Percentiles rank a stretch among this genome's conserved stretches.
Evolutionary conservation across 192 early-diverging fungal genomes (phyloP).

Genomic region (Podila clonocystis): DNA sequence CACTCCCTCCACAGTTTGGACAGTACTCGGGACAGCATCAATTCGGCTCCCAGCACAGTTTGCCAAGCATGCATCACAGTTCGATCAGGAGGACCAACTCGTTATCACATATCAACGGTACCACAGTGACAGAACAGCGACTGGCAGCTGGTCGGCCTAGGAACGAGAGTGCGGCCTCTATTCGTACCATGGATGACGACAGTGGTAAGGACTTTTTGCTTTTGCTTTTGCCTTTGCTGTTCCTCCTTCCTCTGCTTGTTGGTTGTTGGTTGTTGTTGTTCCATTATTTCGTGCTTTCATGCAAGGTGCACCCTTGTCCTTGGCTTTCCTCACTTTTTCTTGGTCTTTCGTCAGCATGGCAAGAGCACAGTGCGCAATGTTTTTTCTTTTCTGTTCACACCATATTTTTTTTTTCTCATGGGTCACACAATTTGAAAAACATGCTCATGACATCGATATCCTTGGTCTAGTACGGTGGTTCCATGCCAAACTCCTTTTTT

Average conservation of each 20-base stretch:
- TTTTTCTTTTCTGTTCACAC: too few relatives aligned
- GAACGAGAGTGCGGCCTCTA: slow-evolving; percentile 35
- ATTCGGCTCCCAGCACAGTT: slow-evolving; percentile 13
- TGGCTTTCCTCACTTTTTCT: slow-evolving; percentile 7
- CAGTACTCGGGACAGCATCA: slow-evolving; percentile 11
- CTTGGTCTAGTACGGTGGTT: too few relatives aligned
- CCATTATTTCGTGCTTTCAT: neutral
- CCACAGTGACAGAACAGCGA: slow-evolving; percentile 27
- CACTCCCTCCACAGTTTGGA: slow-evolving; percentile 13
- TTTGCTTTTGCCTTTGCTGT: neutral
- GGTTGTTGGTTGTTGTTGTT: neutral
- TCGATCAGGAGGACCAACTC: slow-evolving; percentile 35
- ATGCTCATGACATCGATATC: too few relatives aligned
- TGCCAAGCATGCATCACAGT: slow-evolving; percentile 19
- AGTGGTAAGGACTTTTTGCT: slow-evolving; percentile 31
- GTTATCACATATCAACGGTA: slow-evolving; percentile 19
- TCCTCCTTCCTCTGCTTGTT: neutral
- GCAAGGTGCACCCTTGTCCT: neutral
- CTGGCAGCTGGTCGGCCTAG: slow-evolving; percentile 46
- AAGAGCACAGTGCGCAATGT: too few relatives aligned
- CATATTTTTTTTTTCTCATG: slow-evolving; percentile 5
- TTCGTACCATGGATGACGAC: slow-evolving; percentile 26
- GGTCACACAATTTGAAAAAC: neutral
- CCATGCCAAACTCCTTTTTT: neutral
- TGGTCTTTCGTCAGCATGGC: slow-evolving; percentile 5